Base-by-base conservation (phyloP, 345 rosid species). In the Psidium guajava region DNA sequence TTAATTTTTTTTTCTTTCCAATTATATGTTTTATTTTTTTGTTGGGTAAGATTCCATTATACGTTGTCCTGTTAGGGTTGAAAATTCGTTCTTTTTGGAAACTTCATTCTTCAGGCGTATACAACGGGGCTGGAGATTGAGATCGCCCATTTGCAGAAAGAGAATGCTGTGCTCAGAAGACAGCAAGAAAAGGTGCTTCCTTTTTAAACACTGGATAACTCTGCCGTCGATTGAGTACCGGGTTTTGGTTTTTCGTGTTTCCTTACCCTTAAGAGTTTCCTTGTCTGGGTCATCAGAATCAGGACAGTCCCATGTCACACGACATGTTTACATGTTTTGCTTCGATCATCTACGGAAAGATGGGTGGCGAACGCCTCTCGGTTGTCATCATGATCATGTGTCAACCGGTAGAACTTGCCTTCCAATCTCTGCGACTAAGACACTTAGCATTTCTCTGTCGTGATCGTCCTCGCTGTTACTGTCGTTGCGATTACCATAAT, bases 111-210 rank as follows among this genome's bases (percentile, higher is more conserved):
- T 36, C 89, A 93, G 95, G 95, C 94, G 47, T 92, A 93, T 73
- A 92, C 93, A 32, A 81, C 80, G 10, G 91, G 91, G 85, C 83
- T 93, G 87, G 93, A 93, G 82, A 87, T 82, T 5, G 91, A 91
- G 88, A 84, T 90, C 81, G 86, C 84, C 8, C 88, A 54, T 32
- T 85, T 93, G 83, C 13, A 28, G 83, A 51, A 90, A 84, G 96
- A 93, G 86, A 93, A 93, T 88, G 94, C 91, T 5, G 88, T 57
- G 87, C 92, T 93, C 3, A 91, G 82, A 85, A 88, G 54, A 85
- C 89, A 88, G 87, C 90, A 88, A 83, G 86, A 89, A 82, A 87
- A 86, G 92, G 95, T 93, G 61, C 73, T 83, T 27, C 16, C 53
- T 32, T 12, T 12, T 28, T 25, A 16, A 5, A 44, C 40, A 14